Evolutionary conservation across 2,329 filamentous ascomycete species (phyloP), one percentile per base, ranked within the genome.

Genomic region (Fusarium chlamydosporum): DNA sequence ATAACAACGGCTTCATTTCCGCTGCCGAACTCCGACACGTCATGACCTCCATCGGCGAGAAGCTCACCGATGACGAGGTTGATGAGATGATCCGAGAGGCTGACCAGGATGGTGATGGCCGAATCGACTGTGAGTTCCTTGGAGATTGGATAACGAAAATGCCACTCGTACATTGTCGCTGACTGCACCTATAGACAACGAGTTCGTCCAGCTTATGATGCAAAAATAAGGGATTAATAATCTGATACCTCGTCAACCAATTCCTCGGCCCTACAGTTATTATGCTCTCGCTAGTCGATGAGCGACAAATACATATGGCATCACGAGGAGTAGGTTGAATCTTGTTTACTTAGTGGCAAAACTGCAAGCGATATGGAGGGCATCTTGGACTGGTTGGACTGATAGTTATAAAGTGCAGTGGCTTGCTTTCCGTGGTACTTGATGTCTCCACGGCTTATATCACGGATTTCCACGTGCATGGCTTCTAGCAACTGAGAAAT

Each of bases 181-280:
- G 31, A 77, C 65, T 29, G 38, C 38, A 16, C 23, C 40, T 16
- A 46, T 75, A 95, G 92, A 95, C 84, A 95, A 95, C 85, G 92
- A 96, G 82, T 96, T 96, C 78, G 92, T 96, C 75, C 92, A 96
- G 84, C 90, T 96, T 79, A 96, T 96, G 92, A 95, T 96, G 92
- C 92, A 96, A 87, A 95, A 95, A 86, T 95, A 92, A 86, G 61
- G 60, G 56, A 67, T 58, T 50, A 66, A 68, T 59, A 60, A 62
- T 56, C 68, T 71, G 71, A 75, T 75, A 75, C 69, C 67, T 69
- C 65, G 67, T 62, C 53, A 61, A 72, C 63, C 63, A 60, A 65
- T 43, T 57, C 59, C 62, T 57, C 63, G 45, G 60, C 56, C 59
- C 54, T 67, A 62, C 45, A 63, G 59, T 69, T 51, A 45, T 42